Evolutionary conservation across 352 stramenopile genomes (phyloP), one percentile per base, ranked within the genome.

Genomic region (Pythium aristosporum): DNA sequence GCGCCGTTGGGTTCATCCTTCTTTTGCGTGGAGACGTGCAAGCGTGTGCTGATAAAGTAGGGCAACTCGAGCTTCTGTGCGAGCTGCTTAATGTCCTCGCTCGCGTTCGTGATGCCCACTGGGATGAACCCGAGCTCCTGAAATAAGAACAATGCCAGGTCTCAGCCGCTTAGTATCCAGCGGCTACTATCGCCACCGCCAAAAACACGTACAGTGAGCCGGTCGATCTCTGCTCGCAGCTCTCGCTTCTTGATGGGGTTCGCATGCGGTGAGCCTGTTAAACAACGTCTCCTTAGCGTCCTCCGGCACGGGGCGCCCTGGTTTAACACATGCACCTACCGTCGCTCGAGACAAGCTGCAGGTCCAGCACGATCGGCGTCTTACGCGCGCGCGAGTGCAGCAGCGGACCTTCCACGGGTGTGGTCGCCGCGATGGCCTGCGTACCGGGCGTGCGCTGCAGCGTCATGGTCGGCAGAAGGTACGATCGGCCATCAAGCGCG

Each of bases 41-140:
- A 63, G 18, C 83, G 80, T 28, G 81, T 92, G 57, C 79, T 82
- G 69, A 94, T 94, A 41, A 94, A 85, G 51, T 77, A 91, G 9
- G 85, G 81, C 32, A 94, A 63, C 42, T 87, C 77, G 23, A 92
- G 74, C 46, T 71, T 72, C 3, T 75, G 72, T 3, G 83, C 82
- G 58, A 79, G 53, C 52, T 84, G 74, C 71, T 94, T 94, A 58
- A 94, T 75, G 65, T 94, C 85, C 68, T 94, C 83, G 53, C 86
- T 93, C 44, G 86, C 86, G 59, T 95, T 93, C 10, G 86, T 92
- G 68, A 95, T 80, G 11, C 82, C 86, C 47, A 93, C 82, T 0
- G 83, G 83, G 20, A 87, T 50, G 57, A 90, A 91, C 3, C 82
- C 55, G 23, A 69, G 42, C 13, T 62, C 57, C 56, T 8, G 15